phyloP scores from a whole-genome alignment of 139 green algal genomes.

The Marvania coccoides region DNA sequence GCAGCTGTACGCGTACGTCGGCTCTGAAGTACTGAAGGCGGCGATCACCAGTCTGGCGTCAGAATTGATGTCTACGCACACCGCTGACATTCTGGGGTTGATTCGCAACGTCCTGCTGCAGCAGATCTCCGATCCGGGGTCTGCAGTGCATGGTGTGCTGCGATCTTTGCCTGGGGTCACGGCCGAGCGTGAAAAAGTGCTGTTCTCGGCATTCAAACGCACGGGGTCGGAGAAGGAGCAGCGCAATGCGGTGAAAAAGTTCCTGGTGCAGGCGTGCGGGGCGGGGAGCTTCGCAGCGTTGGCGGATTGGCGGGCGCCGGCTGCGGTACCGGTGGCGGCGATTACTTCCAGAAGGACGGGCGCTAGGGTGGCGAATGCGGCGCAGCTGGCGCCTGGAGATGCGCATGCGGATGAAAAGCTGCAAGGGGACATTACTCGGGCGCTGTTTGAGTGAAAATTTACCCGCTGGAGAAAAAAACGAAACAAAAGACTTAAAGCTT shows the following conservation, averaged over 20 bases:
- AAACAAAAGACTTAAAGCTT: background rate
- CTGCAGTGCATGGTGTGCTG: background rate
- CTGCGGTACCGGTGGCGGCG: conserved; percentile 24
- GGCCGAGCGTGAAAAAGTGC: background rate
- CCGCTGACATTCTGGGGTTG: conserved; percentile 54
- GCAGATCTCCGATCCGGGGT: conserved; percentile 16
- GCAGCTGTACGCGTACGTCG: conserved; percentile 32
- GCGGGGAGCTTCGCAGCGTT: conserved; percentile 26
- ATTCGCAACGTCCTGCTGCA: conserved; percentile 44
- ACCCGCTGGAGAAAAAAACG: background rate
- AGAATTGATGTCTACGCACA: conserved; percentile 25
- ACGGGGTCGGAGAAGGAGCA: conserved; percentile 62
- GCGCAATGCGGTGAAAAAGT: conserved; percentile 15
- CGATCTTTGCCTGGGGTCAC: conserved; percentile 7
- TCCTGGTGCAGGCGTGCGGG: conserved; percentile 30
- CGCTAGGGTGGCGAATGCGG: background rate
- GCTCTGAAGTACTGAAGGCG: conserved; percentile 35
- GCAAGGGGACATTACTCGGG: conserved; percentile 10
- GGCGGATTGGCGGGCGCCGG: conserved; percentile 38
- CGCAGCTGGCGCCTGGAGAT: background rate
- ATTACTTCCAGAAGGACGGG: background rate
- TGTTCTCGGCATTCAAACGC: background rate
- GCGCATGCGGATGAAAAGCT: background rate
- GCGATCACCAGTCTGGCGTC: conserved; percentile 34
- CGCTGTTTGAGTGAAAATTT: conserved; percentile 21